Evolutionary conservation across 2,329 filamentous ascomycete species (phyloP), one percentile per base, ranked within the genome.

Genomic region (Nigrospora oryzae): DNA sequence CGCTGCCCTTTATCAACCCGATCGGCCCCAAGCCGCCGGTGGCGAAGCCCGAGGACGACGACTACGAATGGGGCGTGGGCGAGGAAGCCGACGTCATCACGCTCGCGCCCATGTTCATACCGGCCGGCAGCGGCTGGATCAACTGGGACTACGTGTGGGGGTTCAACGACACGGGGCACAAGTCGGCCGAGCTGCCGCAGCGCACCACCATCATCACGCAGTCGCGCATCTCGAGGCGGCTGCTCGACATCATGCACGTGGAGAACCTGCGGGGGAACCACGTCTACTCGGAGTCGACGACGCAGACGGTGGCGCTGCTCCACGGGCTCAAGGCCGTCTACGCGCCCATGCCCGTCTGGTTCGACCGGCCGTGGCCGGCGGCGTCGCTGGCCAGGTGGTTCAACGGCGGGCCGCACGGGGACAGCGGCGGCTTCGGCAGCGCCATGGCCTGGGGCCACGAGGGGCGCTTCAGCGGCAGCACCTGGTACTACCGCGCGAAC

Each of bases 311-410:
- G 23, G 80, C 84, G 0, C 71, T 91, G 15, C 77, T 89, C 50
- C 85, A 93, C 59, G 86, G 87, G 6, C 70, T 90, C 40, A 91
- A 91, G 65, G 81, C 84, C 5, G 83, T 89, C 4, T 87, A 83
- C 56, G 84, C 81, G 11, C 86, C 86, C 11, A 86, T 90, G 62
- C 86, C 86, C 1, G 78, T 90, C 39, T 90, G 82, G 62, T 86
- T 89, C 56, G 86, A 91, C 62, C 78, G 85, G 49, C 76, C 84
- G 41, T 89, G 84, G 84, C 65, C 66, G 30, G 69, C 73, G 2
- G 62, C 67, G 30, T 73, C 73, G 47, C 60, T 82, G 28, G 70
- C 71, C 30, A 70, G 68, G 49, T 81, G 73, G 71, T 81, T 82
- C 63, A 82, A 83, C 49, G 72, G 75, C 10, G 78, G 78, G 1